Conservation (phyloP, 805 yeast species). For the Torulaspora maleeae region DNA sequence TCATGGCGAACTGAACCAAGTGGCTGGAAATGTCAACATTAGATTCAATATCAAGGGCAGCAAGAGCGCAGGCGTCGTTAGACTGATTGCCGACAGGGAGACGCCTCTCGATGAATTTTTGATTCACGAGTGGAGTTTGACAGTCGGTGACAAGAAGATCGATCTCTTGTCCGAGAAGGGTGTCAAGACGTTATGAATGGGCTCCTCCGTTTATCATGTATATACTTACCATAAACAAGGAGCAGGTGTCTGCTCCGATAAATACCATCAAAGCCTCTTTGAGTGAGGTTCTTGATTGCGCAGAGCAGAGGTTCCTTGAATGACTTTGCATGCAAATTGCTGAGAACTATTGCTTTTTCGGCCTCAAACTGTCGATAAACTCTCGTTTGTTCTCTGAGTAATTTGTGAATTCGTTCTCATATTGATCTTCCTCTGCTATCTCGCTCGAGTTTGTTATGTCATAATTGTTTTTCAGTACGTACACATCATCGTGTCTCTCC, state of each 20-base stretch:
- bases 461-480: conserved; percentile 35
- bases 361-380: conserved; percentile 40
- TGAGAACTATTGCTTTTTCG: conserved; percentile 24
- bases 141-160: conserved; percentile 43
- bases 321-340: neutral
- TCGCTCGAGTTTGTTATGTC: conserved; percentile 31
- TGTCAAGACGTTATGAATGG: conserved; percentile 21
- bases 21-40: conserved; percentile 74
- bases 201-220: conserved; percentile 8
- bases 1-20: conserved; percentile 76
- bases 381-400: conserved; percentile 42
- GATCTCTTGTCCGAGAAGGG: conserved; percentile 49
- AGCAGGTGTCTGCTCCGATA: neutral
- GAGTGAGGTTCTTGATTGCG: neutral
- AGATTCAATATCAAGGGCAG: conserved; percentile 67
- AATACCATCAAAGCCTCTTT: neutral
- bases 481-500: conserved; percentile 19
- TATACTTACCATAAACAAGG: conserved; percentile 2
- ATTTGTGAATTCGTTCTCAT: conserved; percentile 45
- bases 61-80: conserved; percentile 47
- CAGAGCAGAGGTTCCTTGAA: neutral
- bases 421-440: conserved; percentile 43
- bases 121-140: conserved; percentile 60
- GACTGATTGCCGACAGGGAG: conserved; percentile 66
- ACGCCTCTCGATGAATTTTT: conserved; percentile 52